Base-by-base conservation (phyloP, 345 rosid genomes). In the Balakata baccata region DNA sequence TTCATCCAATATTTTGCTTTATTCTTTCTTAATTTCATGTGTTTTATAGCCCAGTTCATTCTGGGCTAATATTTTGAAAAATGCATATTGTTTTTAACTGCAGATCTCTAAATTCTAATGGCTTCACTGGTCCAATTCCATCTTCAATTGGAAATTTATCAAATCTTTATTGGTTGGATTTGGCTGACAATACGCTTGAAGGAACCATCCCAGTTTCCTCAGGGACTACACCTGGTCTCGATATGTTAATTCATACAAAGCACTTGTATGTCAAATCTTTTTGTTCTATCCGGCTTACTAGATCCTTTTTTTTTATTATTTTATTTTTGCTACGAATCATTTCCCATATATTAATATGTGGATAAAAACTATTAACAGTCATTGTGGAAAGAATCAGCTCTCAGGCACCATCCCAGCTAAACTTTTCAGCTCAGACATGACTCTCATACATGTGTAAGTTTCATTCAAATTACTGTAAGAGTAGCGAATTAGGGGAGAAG, bases 91-190 rank as follows among this genome's bases (percentile, higher is more conserved):
- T 51, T 69, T 34, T 76, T 70, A 23, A 54, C 13, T 77, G 81
- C 86, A 95, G 98, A 77, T 90, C 98, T 52, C 80, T 93, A 50
- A 93, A 90, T 81, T 87, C 85, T 0, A 95, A 95, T 82, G 23
- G 73, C 64, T 91, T 95, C 77, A 85, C 52, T 66, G 99, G 99
- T 65, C 6, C 14, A 49, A 89, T 96, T 66, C 99, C 99, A 0
- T 75, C 87, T 45, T 83, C 96, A 63, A 85, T 96, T 17, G 99
- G 98, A 22, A 85, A 65, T 41, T 85, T 91, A 57, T 65, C 84
- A 0, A 84, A 71, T 0, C 96, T 96, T 18, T 84, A 87, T 77
- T 96, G 91, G 98, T 78, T 96, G 49, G 99, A 96, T 80, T 83
- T 96, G 39, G 89, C 94, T 50, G 94, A 90, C 75, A 96, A 96